These are phyloP conservation scores for Chamaecrista fasciculata DNA, from an alignment of 306 rosid species.

Conservation along the genomic window DNA sequence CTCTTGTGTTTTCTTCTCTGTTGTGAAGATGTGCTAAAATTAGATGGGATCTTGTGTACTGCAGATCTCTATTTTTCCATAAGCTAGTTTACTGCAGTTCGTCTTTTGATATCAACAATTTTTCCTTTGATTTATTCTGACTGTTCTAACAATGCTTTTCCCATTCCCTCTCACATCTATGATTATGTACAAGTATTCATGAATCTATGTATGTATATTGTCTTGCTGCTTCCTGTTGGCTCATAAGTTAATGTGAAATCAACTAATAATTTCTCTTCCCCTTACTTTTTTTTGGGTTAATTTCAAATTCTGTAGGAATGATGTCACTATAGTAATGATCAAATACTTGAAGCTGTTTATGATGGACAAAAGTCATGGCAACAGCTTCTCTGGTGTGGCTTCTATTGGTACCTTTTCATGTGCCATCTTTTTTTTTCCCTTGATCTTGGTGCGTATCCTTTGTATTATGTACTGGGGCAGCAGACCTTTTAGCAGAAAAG, in stretches of 20 bases:
- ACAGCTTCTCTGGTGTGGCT: conserved; percentile 36
- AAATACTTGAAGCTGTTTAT: conserved; percentile 22
- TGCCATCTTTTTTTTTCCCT: conserved; percentile 21
- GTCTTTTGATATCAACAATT: neutral
- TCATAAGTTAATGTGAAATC: no score
- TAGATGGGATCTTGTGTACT: neutral
- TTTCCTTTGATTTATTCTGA: neutral
- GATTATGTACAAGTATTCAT: neutral
- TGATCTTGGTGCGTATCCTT: conserved; percentile 41
- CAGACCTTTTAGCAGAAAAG: conserved; percentile 32
- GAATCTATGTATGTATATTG: no score
- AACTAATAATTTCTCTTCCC: no score
- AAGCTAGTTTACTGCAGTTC: neutral
- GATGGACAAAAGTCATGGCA: conserved; percentile 37
- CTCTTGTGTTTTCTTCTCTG: no score
- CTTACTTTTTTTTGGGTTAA: no score
- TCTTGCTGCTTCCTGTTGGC: no score
- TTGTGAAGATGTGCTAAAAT: no score
- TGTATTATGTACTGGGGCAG: conserved; percentile 35
- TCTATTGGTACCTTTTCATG: conserved; percentile 29
- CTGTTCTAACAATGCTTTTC: conserved; percentile 11
- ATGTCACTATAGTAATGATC: conserved; percentile 22
- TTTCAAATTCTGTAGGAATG: conserved; percentile 10
- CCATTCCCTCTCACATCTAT: no score
- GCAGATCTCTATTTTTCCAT: neutral